phyloP scores from a whole-genome alignment of 2,329 filamentous ascomycete genomes.

The Aspergillus melleus region DNA sequence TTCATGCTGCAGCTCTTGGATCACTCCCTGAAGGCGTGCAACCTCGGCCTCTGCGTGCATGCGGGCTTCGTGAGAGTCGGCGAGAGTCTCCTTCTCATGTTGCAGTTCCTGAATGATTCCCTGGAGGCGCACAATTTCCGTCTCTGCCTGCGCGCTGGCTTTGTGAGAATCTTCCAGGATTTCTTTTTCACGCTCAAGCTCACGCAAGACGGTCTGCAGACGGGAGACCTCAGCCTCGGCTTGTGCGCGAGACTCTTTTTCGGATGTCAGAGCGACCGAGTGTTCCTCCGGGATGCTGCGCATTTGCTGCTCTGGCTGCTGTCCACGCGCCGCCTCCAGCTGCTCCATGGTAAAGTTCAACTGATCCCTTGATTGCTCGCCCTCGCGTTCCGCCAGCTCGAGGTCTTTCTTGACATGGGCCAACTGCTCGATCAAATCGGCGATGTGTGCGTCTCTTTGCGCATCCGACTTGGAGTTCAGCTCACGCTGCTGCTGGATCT shows the following conservation, averaged over 20 bases:
- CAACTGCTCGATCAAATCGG: slow-evolving; percentile 47
- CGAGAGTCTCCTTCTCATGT: slow-evolving; percentile 1
- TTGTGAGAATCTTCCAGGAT: slow-evolving; percentile 24
- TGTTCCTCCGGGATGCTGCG: slow-evolving; percentile 32
- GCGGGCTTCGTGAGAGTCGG: slow-evolving; percentile 20
- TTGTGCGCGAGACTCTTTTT: slow-evolving; percentile 29
- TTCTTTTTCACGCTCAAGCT: slow-evolving; percentile 35
- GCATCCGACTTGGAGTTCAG: slow-evolving; percentile 83
- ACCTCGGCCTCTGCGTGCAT: slow-evolving; percentile 26
- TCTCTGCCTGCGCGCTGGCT: slow-evolving; percentile 22
- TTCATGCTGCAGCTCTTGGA: slow-evolving; percentile 45
- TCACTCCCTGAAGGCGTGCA: slow-evolving; percentile 44
- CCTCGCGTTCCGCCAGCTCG: slow-evolving; percentile 51
- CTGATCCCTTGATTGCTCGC: slow-evolving; percentile 41
- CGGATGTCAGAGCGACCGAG: slow-evolving; percentile 27
- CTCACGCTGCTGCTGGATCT: slow-evolving; percentile 93
- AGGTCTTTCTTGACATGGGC: slow-evolving; percentile 66
- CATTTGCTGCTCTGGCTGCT: slow-evolving; percentile 35
- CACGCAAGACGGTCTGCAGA: slow-evolving; percentile 56
- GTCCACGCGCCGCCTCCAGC: slow-evolving; percentile 42
- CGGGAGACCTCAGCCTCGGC: slow-evolving; percentile 33
- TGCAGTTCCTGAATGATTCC: slow-evolving; percentile 5
- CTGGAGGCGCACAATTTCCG: slow-evolving; percentile 20
- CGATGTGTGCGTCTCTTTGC: slow-evolving; percentile 51
- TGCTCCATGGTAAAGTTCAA: slow-evolving; percentile 44